These are phyloP conservation scores for Amoebophrya sp. DNA, from an alignment of 169 alveolate species.

Conservation along the genomic window DNA sequence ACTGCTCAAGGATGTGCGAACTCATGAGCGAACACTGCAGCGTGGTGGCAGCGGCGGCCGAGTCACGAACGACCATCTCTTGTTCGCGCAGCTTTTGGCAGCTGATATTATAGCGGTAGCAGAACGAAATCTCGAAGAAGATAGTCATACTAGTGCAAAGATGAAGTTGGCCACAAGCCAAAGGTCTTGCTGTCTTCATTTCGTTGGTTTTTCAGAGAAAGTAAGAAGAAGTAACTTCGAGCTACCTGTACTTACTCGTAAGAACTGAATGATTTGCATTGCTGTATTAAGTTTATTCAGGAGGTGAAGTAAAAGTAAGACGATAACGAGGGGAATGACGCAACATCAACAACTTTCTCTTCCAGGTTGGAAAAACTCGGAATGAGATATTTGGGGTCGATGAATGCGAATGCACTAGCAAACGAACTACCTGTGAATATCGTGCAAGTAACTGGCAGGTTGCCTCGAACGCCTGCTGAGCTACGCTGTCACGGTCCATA, in stretches of 20 bases:
- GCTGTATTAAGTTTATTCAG: too few species aligned
- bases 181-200: too few species aligned
- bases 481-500: not conserved
- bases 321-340: too few species aligned
- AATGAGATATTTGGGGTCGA: not conserved
- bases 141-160: too few species aligned
- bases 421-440: not conserved
- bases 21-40: not conserved
- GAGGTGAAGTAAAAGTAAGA: too few species aligned
- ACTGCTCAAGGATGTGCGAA: not conserved
- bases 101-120: not conserved
- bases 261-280: too few species aligned
- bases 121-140: not conserved
- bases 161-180: too few species aligned
- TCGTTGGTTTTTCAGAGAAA: too few species aligned
- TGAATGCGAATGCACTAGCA: not conserved
- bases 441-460: not conserved
- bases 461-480: not conserved
- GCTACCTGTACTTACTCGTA: too few species aligned
- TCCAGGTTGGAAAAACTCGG: not conserved
- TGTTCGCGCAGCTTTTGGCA: not conserved
- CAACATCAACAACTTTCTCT: too few species aligned
- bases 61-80: not conserved
- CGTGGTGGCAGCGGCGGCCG: not conserved
- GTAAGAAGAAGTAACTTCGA: too few species aligned